Percentiles rank a stretch among this genome's conserved stretches.
Conservation (phyloP, 2,329 filamentous ascomycete species). For the Trichoderma atrobrunneum region DNA sequence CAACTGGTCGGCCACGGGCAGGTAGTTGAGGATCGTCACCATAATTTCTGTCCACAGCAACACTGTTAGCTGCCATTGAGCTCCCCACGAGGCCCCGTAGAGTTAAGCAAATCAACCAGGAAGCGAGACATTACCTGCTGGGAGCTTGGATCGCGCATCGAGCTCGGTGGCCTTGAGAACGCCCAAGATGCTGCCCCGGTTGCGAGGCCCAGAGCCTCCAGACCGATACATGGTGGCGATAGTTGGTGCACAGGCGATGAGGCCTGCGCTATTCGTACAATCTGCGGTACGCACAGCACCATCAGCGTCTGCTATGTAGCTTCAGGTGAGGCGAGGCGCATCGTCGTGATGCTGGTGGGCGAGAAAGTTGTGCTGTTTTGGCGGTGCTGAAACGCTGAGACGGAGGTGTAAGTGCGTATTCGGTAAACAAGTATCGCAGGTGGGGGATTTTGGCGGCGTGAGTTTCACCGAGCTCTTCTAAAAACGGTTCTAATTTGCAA, state of each 20-base stretch:
- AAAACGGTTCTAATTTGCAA: background rate
- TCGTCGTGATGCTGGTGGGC: background rate
- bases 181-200: conserved; percentile 61
- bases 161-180: conserved; percentile 76
- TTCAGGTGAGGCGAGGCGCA: conserved; percentile 2
- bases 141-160: conserved; percentile 72
- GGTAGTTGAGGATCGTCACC: conserved; percentile 81
- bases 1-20: conserved; percentile 81
- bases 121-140: conserved; percentile 60
- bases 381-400: background rate
- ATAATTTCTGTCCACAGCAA: conserved; percentile 66
- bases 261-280: conserved; percentile 15
- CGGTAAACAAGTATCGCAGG: background rate
- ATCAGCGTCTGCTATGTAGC: conserved; percentile 7
- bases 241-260: conserved; percentile 12
- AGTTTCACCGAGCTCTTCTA: conserved; percentile 1
- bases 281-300: background rate
- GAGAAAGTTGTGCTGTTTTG: background rate
- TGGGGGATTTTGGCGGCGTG: conserved; percentile 2
- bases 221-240: conserved; percentile 41
- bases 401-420: conserved; percentile 2
- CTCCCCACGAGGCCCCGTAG: background rate
- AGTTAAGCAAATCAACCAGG: background rate
- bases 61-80: conserved; percentile 11
- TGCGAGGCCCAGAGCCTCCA: conserved; percentile 33